Evolutionary conservation across 2,329 filamentous ascomycete species (phyloP).

Genomic region (Ophioceras dolichostomum): DNA sequence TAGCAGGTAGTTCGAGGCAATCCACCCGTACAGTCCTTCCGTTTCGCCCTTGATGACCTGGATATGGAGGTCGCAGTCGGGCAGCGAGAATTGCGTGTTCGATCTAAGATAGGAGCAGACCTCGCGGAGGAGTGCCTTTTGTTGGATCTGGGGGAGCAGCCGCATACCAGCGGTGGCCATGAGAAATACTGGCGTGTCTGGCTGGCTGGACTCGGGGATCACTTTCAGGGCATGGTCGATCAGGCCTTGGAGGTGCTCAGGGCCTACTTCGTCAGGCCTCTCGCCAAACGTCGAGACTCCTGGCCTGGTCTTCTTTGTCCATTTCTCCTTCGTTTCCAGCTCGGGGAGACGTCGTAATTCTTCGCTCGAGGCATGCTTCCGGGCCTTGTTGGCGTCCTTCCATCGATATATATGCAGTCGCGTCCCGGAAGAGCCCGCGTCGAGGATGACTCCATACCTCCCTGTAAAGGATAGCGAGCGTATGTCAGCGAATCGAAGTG

Average conservation of each 20-base stretch:
- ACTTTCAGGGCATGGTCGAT: constrained; percentile 70
- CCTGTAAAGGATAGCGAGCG: constrained; percentile 20
- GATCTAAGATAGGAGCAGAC: constrained; percentile 73
- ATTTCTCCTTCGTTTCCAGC: constrained; percentile 71
- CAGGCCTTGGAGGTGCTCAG: constrained; percentile 67
- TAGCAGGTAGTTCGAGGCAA: constrained; percentile 89
- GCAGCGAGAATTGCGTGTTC: constrained; percentile 70
- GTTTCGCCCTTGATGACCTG: constrained; percentile 94
- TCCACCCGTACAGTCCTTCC: constrained; percentile 93
- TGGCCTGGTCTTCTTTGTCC: constrained; percentile 89
- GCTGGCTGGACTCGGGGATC: constrained; percentile 63
- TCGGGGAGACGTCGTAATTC: constrained; percentile 61
- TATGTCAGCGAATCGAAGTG: neutral
- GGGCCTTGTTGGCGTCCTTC: constrained; percentile 62
- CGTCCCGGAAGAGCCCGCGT: constrained; percentile 95
- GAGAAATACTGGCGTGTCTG: constrained; percentile 83
- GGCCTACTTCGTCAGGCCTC: constrained; percentile 62
- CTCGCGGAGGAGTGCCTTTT: constrained; percentile 57
- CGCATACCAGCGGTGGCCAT: constrained; percentile 96
- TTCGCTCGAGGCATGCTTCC: constrained; percentile 43
- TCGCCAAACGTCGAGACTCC: constrained; percentile 86
- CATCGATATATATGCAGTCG: constrained; percentile 91
- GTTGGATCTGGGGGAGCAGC: constrained; percentile 62
- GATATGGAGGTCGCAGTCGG: constrained; percentile 81
- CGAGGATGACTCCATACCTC: constrained; percentile 86